Conservation (phyloP, 2,329 filamentous ascomycete genomes). For the Fusarium beomiforme region DNA sequence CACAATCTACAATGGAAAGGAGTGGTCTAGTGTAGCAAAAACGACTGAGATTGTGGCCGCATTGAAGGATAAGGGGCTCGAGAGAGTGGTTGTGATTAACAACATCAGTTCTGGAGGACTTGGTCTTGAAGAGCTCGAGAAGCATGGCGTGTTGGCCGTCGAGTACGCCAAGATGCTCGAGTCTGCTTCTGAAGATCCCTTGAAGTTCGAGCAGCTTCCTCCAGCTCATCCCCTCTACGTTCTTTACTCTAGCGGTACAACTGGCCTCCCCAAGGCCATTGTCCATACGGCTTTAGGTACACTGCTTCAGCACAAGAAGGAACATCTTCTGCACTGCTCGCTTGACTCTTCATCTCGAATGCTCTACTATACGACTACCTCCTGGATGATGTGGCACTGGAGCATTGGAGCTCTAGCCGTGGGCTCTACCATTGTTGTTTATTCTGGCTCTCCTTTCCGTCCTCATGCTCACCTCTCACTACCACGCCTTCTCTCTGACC, state of each 20-base stretch:
- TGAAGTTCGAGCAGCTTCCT: conserved; percentile 79
- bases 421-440: conserved; percentile 85
- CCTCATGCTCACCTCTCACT: conserved; percentile 83
- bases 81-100: conserved; percentile 78
- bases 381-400: conserved; percentile 99
- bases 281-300: conserved; percentile 92
- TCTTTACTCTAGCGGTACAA: conserved; percentile 92
- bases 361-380: conserved; percentile 94
- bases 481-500: conserved; percentile 81
- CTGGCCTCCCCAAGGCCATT: conserved; percentile 88
- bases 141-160: conserved; percentile 52
- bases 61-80: conserved; percentile 68
- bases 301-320: conserved; percentile 96
- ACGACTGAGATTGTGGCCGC: conserved; percentile 77
- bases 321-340: conserved; percentile 88
- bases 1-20: conserved; percentile 89
- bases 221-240: conserved; percentile 94
- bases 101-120: conserved; percentile 62
- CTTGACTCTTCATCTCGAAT: conserved; percentile 77
- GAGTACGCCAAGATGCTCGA: conserved; percentile 59
- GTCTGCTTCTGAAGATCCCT: conserved; percentile 54
- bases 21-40: conserved; percentile 83
- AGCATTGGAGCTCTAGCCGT: conserved; percentile 85
- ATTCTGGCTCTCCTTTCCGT: conserved; percentile 91
- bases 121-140: conserved; percentile 54